Conservation (phyloP, 495 filamentous ascomycete species). For the Chaetomidium leptoderma region DNA sequence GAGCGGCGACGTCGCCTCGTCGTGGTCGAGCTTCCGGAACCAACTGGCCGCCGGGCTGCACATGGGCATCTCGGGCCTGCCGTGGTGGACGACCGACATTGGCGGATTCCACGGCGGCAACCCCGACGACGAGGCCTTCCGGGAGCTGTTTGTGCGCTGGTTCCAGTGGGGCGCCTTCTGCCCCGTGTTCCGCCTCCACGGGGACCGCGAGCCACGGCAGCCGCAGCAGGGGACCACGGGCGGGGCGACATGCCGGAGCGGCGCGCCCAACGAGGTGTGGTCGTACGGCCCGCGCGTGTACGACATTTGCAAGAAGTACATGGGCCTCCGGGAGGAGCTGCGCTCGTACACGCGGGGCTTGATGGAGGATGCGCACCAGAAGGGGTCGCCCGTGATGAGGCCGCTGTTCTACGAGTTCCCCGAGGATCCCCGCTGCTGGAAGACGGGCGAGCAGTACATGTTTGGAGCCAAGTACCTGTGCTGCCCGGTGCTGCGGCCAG, state of each 20-base stretch:
- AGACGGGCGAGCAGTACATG: conserved; percentile 52
- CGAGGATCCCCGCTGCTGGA: conserved; percentile 44
- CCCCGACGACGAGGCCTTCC: conserved; percentile 47
- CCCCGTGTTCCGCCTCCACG: conserved; percentile 57
- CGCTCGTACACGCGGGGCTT: conserved; percentile 38
- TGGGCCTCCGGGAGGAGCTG: conserved; percentile 50
- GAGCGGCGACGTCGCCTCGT: conserved; percentile 56
- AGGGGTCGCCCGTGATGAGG: conserved; percentile 52
- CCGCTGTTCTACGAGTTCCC: conserved; percentile 57
- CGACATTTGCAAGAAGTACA: conserved; percentile 53
- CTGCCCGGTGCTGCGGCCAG: background rate
- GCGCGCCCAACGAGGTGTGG: conserved; percentile 57
- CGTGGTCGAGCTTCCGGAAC: conserved; percentile 50
- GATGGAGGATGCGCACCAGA: conserved; percentile 53
- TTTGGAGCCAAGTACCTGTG: conserved; percentile 50
- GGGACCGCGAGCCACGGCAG: conserved; percentile 53
- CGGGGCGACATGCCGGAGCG: conserved; percentile 34
- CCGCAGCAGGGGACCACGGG: conserved; percentile 34
- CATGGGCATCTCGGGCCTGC: conserved; percentile 55
- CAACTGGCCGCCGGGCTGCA: conserved; percentile 56
- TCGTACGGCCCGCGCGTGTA: conserved; percentile 54
- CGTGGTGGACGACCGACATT: conserved; percentile 60
- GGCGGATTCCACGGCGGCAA: conserved; percentile 59
- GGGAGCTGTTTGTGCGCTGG: conserved; percentile 57
- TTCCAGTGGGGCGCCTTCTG: conserved; percentile 60